Percentiles rank a stretch among this genome's conserved stretches.
Evolutionary conservation across 352 stramenopile genomes (phyloP).

Genomic region (Globisporangium cederbergense): DNA sequence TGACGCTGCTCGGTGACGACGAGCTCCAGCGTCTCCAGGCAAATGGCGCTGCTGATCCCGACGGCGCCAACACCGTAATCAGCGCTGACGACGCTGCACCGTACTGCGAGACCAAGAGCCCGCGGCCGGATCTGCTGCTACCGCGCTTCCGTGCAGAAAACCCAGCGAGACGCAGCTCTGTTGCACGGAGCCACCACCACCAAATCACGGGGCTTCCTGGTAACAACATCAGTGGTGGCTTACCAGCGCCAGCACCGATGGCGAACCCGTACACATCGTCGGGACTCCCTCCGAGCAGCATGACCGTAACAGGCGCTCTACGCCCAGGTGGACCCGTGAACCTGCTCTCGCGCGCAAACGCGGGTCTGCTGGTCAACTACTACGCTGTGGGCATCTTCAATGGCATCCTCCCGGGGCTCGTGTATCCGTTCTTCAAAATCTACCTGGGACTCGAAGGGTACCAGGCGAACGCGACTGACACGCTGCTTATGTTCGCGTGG

Average conservation of each 20-base stretch:
- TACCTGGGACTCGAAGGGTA: constrained; percentile 63
- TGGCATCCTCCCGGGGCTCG: constrained; percentile 54
- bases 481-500: constrained; percentile 58
- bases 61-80: not conserved
- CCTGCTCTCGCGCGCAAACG: constrained; percentile 20
- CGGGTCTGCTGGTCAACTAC: constrained; percentile 63
- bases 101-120: constrained; percentile 12
- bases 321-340: constrained; percentile 20
- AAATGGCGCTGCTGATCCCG: not conserved
- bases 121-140: constrained; percentile 7
- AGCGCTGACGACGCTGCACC: not conserved
- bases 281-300: not conserved
- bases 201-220: not conserved
- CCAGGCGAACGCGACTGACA: constrained; percentile 56
- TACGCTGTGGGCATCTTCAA: constrained; percentile 69
- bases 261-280: constrained; percentile 2
- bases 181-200: not conserved
- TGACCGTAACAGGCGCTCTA: constrained; percentile 17
- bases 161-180: not conserved
- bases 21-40: not conserved
- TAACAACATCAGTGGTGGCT: not conserved
- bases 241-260: not conserved
- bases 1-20: constrained; percentile 14
- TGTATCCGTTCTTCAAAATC: constrained; percentile 76
- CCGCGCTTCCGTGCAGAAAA: constrained; percentile 10